These are phyloP conservation scores for Lyophyllum shimeji DNA, from an alignment of 768 basidiomycete species.

Conservation along the genomic window DNA sequence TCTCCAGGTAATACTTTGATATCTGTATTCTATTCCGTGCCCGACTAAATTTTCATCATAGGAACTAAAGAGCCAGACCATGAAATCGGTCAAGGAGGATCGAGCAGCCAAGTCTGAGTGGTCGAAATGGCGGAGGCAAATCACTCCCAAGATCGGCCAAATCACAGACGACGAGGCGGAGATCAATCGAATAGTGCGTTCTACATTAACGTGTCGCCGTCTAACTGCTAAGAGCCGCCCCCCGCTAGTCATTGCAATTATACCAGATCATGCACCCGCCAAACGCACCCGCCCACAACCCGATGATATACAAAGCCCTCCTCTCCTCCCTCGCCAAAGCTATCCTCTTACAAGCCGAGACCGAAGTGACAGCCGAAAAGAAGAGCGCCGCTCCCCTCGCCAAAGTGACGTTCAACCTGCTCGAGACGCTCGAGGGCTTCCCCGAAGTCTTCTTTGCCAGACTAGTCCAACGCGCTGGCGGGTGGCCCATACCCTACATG, in stretches of 20 bases:
- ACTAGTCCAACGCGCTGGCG: slow-evolving; percentile 83
- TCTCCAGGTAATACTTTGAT: slow-evolving; percentile 45
- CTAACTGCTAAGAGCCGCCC: not conserved
- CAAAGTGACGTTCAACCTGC: slow-evolving; percentile 68
- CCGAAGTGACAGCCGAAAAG: slow-evolving; percentile 87
- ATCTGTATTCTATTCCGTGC: not conserved
- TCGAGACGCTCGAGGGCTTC: slow-evolving; percentile 59
- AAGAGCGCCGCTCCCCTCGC: slow-evolving; percentile 84
- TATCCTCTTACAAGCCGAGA: slow-evolving; percentile 90
- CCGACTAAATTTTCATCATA: slow-evolving; percentile 26
- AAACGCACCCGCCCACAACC: slow-evolving; percentile 26
- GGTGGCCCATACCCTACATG: slow-evolving; percentile 77
- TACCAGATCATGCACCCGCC: slow-evolving; percentile 33
- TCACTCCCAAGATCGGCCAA: slow-evolving; percentile 87
- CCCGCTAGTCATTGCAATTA: slow-evolving; percentile 38
- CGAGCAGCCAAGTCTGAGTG: slow-evolving; percentile 57
- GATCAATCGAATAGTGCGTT: slow-evolving; percentile 65
- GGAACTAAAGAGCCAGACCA: slow-evolving; percentile 62
- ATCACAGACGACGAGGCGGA: slow-evolving; percentile 67
- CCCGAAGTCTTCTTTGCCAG: slow-evolving; percentile 79
- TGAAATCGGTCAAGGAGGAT: slow-evolving; percentile 63
- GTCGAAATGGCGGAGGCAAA: slow-evolving; percentile 69
- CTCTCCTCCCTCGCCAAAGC: slow-evolving; percentile 88
- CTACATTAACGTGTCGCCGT: slow-evolving; percentile 9
- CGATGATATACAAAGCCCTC: slow-evolving; percentile 66